Evolutionary conservation across 2,329 filamentous ascomycete genomes (phyloP).

Genomic region (Saccharata proteae): DNA sequence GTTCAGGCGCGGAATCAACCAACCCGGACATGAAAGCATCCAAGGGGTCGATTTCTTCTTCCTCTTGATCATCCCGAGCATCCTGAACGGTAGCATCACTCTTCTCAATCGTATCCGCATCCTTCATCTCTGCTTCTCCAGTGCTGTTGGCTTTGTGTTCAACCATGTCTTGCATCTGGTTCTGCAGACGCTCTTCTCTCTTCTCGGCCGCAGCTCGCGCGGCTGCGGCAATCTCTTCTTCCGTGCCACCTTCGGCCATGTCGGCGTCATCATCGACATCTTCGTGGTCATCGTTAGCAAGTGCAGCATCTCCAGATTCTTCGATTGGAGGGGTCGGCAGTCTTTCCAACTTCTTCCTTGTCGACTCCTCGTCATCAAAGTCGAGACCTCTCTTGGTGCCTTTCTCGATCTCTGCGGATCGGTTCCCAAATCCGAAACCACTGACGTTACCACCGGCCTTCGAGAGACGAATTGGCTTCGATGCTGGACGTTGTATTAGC

Average conservation of each 20-base stretch:
- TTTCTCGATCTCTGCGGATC: conserved; percentile 56
- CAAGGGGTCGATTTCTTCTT: conserved; percentile 73
- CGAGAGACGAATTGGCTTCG: conserved; percentile 30
- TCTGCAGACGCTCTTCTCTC: conserved; percentile 54
- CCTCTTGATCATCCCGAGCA: conserved; percentile 27
- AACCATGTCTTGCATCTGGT: conserved; percentile 20
- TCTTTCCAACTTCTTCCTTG: conserved; percentile 79
- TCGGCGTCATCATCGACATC: conserved; percentile 57
- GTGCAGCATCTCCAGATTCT: conserved; percentile 30
- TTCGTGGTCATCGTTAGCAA: conserved; percentile 36
- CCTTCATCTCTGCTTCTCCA: conserved; percentile 33
- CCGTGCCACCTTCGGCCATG: conserved; percentile 65
- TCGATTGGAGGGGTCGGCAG: conserved; percentile 48
- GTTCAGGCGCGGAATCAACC: conserved; percentile 36
- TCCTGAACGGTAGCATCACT: conserved; percentile 12
- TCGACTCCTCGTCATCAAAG: conserved; percentile 79
- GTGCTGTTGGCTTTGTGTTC: conserved; percentile 11
- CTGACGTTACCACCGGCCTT: conserved; percentile 64
- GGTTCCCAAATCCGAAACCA: conserved; percentile 69
- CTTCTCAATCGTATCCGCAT: conserved; percentile 22
- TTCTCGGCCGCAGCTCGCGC: conserved; percentile 70
- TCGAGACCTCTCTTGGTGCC: conserved; percentile 63
- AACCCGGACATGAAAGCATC: conserved; percentile 92
- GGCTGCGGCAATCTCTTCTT: conserved; percentile 79
- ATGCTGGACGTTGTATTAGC: neutral